phyloP scores from a whole-genome alignment of 108 stramenopile species.

The Craspedostauros australis region DNA sequence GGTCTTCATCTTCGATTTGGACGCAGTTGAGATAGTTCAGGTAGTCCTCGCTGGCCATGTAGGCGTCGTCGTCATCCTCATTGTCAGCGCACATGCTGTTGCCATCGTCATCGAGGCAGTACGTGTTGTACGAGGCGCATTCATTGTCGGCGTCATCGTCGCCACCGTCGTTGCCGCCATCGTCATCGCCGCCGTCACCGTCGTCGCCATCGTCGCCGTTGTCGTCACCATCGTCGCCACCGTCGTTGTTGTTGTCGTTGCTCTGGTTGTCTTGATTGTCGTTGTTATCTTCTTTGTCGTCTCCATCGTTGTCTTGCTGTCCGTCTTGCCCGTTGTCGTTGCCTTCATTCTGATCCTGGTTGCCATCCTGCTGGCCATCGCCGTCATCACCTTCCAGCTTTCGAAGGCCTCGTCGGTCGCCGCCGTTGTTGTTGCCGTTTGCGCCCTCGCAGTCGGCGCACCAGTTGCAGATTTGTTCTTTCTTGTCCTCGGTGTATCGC shows the following conservation, averaged over 20 bases:
- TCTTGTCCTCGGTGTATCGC: conserved; percentile 29
- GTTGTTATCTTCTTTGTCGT: not conserved
- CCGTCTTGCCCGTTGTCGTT: conserved; percentile 9
- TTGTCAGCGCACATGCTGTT: conserved; percentile 6
- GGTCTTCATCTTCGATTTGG: conserved; percentile 31
- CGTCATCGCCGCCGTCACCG: conserved; percentile 4
- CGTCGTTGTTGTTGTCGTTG: conserved; percentile 1
- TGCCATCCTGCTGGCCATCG: conserved; percentile 3
- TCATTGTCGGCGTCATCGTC: conserved; percentile 12
- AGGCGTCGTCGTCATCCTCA: conserved; percentile 26
- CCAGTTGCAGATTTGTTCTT: conserved; percentile 41
- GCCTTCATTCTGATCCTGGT: conserved; percentile 17
- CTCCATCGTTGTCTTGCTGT: not conserved
- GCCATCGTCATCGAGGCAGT: conserved; percentile 15
- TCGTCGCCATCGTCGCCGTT: conserved; percentile 8
- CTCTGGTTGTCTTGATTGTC: not conserved
- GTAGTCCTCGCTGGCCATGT: conserved; percentile 24
- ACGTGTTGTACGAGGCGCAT: conserved; percentile 1
- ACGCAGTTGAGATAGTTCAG: conserved; percentile 42
- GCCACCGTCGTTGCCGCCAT: conserved; percentile 10
- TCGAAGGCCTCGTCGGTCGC: conserved; percentile 1
- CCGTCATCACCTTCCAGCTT: conserved; percentile 7
- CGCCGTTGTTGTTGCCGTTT: conserved; percentile 3
- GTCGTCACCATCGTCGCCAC: conserved; percentile 10
- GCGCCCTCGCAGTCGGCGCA: conserved; percentile 35